Percentiles rank a stretch among this genome's conserved stretches.
These are phyloP conservation scores for Diplodia scrobiculata DNA, from an alignment of 2,329 filamentous ascomycete genomes.

Conservation along the genomic window DNA sequence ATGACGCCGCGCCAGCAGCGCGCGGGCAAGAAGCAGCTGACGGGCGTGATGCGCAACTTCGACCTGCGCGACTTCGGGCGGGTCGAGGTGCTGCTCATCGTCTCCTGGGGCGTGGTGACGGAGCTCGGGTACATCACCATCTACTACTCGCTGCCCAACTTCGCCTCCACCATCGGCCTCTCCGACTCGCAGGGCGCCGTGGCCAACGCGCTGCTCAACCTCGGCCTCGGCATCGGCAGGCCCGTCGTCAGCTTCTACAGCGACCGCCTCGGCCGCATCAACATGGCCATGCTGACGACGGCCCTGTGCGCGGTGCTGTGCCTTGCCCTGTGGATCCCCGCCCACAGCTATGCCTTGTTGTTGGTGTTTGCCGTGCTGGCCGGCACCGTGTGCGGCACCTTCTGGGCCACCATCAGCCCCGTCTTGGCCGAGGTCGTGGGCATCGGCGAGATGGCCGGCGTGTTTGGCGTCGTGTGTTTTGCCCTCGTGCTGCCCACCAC, in stretches of 20 bases:
- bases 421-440: slow-evolving; percentile 37
- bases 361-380: slow-evolving; percentile 50
- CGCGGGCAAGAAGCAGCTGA: background rate
- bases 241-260: slow-evolving; percentile 52
- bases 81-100: slow-evolving; percentile 41
- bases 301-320: slow-evolving; percentile 38
- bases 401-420: slow-evolving; percentile 45
- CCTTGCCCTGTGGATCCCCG: slow-evolving; percentile 54
- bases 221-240: slow-evolving; percentile 53
- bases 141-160: slow-evolving; percentile 49
- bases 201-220: slow-evolving; percentile 49
- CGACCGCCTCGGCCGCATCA: slow-evolving; percentile 51
- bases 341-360: slow-evolving; percentile 47
- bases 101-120: slow-evolving; percentile 47
- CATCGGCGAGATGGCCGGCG: slow-evolving; percentile 33
- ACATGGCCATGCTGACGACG: slow-evolving; percentile 48
- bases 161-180: slow-evolving; percentile 47
- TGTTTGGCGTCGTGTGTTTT: slow-evolving; percentile 36
- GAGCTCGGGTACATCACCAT: slow-evolving; percentile 51
- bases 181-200: slow-evolving; percentile 43
- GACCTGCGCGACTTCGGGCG: slow-evolving; percentile 40
- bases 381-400: slow-evolving; percentile 52
- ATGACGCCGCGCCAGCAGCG: slow-evolving; percentile 37
- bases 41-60: slow-evolving; percentile 1
- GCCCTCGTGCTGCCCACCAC: slow-evolving; percentile 35